Percentiles rank a stretch among this genome's conserved stretches.
Conservation (phyloP, 2,329 filamentous ascomycete species). For the Trichoderma sp. region DNA sequence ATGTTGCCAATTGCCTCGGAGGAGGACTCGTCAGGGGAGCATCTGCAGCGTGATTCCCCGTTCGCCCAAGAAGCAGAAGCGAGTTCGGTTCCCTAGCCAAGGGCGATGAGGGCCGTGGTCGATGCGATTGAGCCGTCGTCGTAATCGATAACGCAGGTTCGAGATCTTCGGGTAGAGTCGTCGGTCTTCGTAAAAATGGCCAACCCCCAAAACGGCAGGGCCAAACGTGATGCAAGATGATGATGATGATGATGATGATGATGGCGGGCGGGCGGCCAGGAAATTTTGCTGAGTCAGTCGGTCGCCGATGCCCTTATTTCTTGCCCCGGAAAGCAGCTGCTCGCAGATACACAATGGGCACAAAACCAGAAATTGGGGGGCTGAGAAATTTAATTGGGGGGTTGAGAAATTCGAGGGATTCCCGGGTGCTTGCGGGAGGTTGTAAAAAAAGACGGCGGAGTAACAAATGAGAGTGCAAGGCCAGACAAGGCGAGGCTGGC, state of each 20-base stretch:
- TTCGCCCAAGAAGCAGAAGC: background rate
- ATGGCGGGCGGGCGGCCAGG: conserved; percentile 40
- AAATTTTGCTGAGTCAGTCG: conserved; percentile 50
- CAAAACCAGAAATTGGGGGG: conserved; percentile 26
- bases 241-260: conserved; percentile 30
- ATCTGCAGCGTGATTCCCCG: conserved; percentile 28
- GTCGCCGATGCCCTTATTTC: conserved; percentile 45
- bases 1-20: conserved; percentile 42
- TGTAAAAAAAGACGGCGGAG: too few relatives aligned
- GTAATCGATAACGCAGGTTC: conserved; percentile 30
- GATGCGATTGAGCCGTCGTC: background rate
- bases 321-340: conserved; percentile 44
- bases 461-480: conserved; percentile 26
- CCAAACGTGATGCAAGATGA: conserved; percentile 32
- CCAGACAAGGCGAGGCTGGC: conserved; percentile 20
- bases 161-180: conserved; percentile 25
- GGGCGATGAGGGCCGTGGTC: background rate
- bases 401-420: conserved; percentile 21
- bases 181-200: conserved; percentile 12
- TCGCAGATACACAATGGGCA: conserved; percentile 46
- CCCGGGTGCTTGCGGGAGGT: background rate
- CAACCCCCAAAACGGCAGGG: background rate
- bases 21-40: conserved; percentile 33
- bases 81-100: background rate
- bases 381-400: conserved; percentile 28